These are phyloP conservation scores for Ophiostoma fasciatum DNA, from an alignment of 2,329 filamentous ascomycete species.

Conservation along the genomic window DNA sequence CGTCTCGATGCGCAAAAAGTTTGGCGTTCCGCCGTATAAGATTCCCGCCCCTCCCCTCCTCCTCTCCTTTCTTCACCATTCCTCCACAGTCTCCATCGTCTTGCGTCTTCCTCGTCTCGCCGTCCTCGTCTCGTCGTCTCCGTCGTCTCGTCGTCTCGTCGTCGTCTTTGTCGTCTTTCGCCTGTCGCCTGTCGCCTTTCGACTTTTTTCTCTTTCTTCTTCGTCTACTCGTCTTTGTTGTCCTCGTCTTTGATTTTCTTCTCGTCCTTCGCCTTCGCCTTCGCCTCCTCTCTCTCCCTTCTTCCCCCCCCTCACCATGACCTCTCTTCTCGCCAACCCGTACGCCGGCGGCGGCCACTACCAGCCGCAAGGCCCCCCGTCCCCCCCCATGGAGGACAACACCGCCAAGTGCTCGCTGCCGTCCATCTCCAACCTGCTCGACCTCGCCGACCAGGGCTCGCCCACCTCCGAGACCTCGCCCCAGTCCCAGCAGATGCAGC, in stretches of 20 bases:
- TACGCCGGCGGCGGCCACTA: conserved; percentile 21
- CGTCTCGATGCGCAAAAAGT: conserved; percentile 25
- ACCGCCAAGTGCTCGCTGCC: conserved; percentile 68
- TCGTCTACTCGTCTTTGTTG: background rate
- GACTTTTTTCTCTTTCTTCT: background rate
- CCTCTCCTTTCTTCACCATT: background rate
- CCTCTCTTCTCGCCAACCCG: conserved; percentile 26
- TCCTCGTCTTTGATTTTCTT: background rate
- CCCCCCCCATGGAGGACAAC: conserved; percentile 60
- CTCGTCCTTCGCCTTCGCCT: background rate
- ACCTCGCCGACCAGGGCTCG: conserved; percentile 60
- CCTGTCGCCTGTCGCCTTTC: too few species aligned
- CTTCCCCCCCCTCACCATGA: conserved; percentile 20
- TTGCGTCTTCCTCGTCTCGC: too few species aligned
- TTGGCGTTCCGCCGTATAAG: too few species aligned
- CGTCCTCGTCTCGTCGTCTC: background rate
- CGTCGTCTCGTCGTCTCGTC: too few species aligned
- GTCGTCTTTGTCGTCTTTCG: background rate
- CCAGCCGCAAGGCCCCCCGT: conserved; percentile 36
- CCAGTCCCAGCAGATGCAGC: conserved; percentile 22
- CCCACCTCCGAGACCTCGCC: conserved; percentile 40
- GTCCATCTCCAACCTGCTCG: conserved; percentile 82
- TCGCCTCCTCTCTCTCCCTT: background rate
- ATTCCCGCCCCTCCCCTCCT: conserved; percentile 23
- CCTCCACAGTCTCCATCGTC: background rate